Evolutionary conservation across 2,329 filamentous ascomycete genomes (phyloP).

Genomic region (Cladosporium velox): DNA sequence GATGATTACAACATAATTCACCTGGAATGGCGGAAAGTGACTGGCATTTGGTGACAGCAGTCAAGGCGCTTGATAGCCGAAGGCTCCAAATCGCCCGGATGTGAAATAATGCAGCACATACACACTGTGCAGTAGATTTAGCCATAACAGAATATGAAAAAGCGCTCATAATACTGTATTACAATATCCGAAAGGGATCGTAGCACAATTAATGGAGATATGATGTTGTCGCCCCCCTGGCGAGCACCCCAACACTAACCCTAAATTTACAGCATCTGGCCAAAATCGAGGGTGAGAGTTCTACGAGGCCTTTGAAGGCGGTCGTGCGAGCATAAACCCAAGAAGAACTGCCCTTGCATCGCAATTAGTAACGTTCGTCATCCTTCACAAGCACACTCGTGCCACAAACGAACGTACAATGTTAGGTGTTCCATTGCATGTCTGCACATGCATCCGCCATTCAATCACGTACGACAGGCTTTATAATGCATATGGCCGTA

Average conservation of each 20-base stretch:
- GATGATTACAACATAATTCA: background rate
- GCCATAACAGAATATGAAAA: background rate
- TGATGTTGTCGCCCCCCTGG: background rate
- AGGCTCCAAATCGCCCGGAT: background rate
- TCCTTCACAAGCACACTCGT: background rate
- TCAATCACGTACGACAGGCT: background rate
- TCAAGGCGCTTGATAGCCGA: background rate
- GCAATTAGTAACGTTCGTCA: background rate
- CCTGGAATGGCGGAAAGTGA: background rate
- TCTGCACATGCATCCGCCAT: background rate
- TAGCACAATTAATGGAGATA: background rate
- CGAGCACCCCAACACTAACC: background rate
- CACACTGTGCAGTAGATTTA: background rate
- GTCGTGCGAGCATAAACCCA: background rate
- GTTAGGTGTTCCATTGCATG: background rate
- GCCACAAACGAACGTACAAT: background rate
- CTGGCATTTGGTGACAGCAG: background rate
- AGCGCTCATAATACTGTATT: background rate
- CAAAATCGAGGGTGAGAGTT: background rate
- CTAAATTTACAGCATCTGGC: background rate
- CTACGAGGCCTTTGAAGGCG: background rate
- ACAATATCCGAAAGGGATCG: background rate
- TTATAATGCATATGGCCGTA: background rate
- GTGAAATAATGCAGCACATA: background rate
- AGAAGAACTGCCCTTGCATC: background rate